These are phyloP conservation scores for Serendipita sp. DNA, from an alignment of 768 basidiomycete genomes.

Conservation along the genomic window DNA sequence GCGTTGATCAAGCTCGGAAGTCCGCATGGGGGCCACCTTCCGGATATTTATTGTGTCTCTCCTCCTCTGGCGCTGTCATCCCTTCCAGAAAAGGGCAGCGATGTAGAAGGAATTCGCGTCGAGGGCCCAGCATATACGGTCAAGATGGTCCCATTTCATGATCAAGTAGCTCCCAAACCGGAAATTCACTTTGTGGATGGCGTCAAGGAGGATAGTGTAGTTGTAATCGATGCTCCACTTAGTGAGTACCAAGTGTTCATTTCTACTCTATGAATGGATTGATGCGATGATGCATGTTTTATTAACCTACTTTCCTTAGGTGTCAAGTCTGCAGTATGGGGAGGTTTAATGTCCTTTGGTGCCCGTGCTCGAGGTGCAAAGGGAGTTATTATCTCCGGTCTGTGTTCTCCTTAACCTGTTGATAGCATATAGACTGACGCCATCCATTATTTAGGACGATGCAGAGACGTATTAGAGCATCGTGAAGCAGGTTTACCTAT, in stretches of 20 bases:
- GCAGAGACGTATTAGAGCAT: slow-evolving; percentile 71
- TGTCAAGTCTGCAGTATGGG: slow-evolving; percentile 74
- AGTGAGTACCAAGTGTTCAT: slow-evolving; percentile 23
- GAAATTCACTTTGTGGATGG: slow-evolving; percentile 70
- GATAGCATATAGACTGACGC: not conserved
- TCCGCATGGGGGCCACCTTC: slow-evolving; percentile 60
- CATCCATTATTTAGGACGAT: slow-evolving; percentile 40
- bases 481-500: slow-evolving; percentile 55
- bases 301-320: not conserved
- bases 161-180: slow-evolving; percentile 45
- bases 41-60: slow-evolving; percentile 51
- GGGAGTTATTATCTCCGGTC: slow-evolving; percentile 46
- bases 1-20: slow-evolving; percentile 66
- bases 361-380: slow-evolving; percentile 51
- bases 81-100: not conserved
- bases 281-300: not conserved
- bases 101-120: slow-evolving; percentile 24
- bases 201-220: slow-evolving; percentile 40
- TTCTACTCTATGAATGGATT: not conserved
- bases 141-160: slow-evolving; percentile 48
- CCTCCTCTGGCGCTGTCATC: slow-evolving; percentile 19
- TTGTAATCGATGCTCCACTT: slow-evolving; percentile 59
- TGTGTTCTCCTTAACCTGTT: slow-evolving; percentile 7
- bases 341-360: slow-evolving; percentile 39
- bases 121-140: slow-evolving; percentile 83